Conservation (phyloP, 371 early-diverging fungal species). For the Sporodiniella umbellata region DNA sequence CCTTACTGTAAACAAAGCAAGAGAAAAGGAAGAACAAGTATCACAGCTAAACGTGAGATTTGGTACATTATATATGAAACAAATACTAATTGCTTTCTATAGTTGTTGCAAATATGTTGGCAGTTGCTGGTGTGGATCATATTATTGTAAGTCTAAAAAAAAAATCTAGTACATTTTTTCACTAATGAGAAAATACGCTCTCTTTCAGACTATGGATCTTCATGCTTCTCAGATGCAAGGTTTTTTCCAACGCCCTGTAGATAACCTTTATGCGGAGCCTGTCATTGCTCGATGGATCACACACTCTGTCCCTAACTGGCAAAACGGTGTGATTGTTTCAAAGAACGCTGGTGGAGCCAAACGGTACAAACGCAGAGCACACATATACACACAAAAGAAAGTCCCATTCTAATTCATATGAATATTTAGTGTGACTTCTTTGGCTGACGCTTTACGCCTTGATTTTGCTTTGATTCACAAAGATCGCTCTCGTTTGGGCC, state of each 20-base stretch:
- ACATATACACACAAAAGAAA: too few relatives aligned
- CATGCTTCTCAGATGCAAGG: constrained; percentile 95
- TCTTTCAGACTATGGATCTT: constrained; percentile 83
- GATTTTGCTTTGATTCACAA: constrained; percentile 96
- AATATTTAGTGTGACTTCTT: constrained; percentile 81
- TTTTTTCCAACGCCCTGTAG: constrained; percentile 93
- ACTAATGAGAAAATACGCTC: too few relatives aligned
- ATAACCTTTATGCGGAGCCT: constrained; percentile 95
- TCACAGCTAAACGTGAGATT: constrained; percentile 85
- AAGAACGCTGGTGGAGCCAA: constrained; percentile 98
- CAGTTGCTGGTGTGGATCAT: constrained; percentile 95
- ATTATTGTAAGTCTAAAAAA: constrained; percentile 63
- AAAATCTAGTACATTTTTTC: neutral
- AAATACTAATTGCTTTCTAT: too few relatives aligned
- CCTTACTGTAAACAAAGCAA: constrained; percentile 97
- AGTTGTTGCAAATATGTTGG: constrained; percentile 95
- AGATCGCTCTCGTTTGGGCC: constrained; percentile 67
- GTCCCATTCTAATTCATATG: too few relatives aligned
- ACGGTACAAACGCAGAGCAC: constrained; percentile 54
- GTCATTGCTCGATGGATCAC: constrained; percentile 86
- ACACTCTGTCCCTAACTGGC: constrained; percentile 74
- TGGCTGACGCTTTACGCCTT: constrained; percentile 91
- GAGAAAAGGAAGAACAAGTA: constrained; percentile 95
- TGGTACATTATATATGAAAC: too few relatives aligned
- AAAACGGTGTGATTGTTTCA: constrained; percentile 84